Evolutionary conservation across 176 grass and related monocot genomes (phyloP), one percentile per base, ranked within the genome.

Genomic region (Themeda triandra): DNA sequence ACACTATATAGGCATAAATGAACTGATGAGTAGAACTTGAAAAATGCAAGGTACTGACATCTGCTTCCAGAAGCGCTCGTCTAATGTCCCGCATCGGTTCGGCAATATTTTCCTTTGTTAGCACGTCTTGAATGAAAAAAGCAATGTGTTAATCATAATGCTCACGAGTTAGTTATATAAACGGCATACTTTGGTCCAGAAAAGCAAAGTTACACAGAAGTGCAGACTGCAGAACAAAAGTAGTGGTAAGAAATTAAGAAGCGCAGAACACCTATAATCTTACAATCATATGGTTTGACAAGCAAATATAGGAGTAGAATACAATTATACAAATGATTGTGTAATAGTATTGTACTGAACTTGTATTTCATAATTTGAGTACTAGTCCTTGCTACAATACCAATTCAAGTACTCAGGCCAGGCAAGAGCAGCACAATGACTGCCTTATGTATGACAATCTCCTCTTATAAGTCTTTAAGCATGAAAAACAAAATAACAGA

Each of bases 1-100:
- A 60, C 58, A 60, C n/a, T 60, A 60, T 12, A 27, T 25, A 60
- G n/a, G 58, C 13, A 60, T 12, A 25, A 25, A 25, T 25, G 58
- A 60, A 60, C 10, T 60, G 58, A 60, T 60, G n/a, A 25, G n/a
- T 25, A 60, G 58, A 12, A 60, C 58, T 5, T 60, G n/a, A n/a
- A n/a, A 60, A 60, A 60, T 60, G n/a, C 58, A 60, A 60, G 58
- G 58, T 12, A 25, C 58, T 25, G n/a, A 98, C 96, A 85, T 98
- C 96, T 64, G 96, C 96, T 87, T 98, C 96, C 77, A 98, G 63
- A 80, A 98, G 93, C 45, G 96, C 96, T 83, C 96, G 91, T 82
- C 96, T 93, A 59, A 98, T 98, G 85, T 98, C 96, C 59, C 91
- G 86, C 93, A 98, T 95, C n/a, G 96, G 96, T 82, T 98, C 96